Evolutionary conservation across 208 protist genomes (phyloP).

Genomic region (Balamuthia mandrillaris): DNA sequence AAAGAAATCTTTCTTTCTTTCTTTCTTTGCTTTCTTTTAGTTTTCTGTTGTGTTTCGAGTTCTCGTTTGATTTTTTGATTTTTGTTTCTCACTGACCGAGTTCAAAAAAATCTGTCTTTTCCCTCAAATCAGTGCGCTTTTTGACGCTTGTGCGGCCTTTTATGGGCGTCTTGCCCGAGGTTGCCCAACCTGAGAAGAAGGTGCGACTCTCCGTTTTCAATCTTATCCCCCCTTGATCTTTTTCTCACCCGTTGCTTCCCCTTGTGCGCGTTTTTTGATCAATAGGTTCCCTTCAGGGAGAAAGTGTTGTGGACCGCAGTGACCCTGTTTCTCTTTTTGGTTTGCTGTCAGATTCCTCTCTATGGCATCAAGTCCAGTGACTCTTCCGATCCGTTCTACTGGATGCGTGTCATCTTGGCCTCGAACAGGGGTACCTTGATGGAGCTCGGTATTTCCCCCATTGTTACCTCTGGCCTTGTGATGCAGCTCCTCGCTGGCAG

Average conservation of each 20-base stretch:
- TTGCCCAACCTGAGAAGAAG: constrained; percentile 81
- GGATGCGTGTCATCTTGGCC: constrained; percentile 98
- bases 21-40: too few species aligned
- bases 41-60: too few species aligned
- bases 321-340: constrained; percentile 97
- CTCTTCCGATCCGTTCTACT: constrained; percentile 97
- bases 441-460: constrained; percentile 88
- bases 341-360: constrained; percentile 98
- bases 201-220: constrained; percentile 27
- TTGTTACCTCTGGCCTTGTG: constrained; percentile 74
- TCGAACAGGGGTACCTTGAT: constrained; percentile 98
- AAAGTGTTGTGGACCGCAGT: constrained; percentile 96
- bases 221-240: background rate
- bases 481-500: constrained; percentile 83
- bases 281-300: constrained; percentile 87
- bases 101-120: too few species aligned
- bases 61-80: too few species aligned
- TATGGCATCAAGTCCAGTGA: constrained; percentile 91
- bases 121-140: constrained; percentile 62
- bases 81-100: too few species aligned
- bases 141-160: constrained; percentile 90
- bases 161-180: constrained; percentile 90
- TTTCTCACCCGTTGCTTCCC: background rate
- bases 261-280: background rate
- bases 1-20: background rate